Evolutionary conservation across 2,329 filamentous ascomycete genomes (phyloP).

Genomic region (Botryotinia globosa): DNA sequence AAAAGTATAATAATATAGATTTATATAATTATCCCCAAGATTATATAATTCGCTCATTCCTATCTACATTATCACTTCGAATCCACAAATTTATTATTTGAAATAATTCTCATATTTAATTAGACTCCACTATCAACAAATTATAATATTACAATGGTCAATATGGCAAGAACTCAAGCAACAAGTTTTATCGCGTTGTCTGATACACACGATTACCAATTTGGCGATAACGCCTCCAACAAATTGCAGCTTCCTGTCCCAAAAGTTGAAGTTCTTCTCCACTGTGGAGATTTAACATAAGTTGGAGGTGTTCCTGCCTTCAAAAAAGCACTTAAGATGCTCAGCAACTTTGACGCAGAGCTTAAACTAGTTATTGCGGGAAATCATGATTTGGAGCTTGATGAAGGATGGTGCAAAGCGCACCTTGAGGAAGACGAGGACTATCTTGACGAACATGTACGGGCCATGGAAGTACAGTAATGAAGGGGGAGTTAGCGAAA

Average conservation of each 20-base stretch:
- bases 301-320: conserved; percentile 32
- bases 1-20: too few species aligned
- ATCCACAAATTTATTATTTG: too few species aligned
- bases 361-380: conserved; percentile 62
- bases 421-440: conserved; percentile 19
- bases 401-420: conserved; percentile 48
- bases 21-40: too few species aligned
- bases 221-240: conserved; percentile 24
- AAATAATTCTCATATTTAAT: too few species aligned
- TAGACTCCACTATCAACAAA: too few species aligned
- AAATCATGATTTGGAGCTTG: conserved; percentile 58
- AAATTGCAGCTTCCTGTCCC: conserved; percentile 34
- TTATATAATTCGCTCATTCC: too few species aligned
- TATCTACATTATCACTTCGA: too few species aligned
- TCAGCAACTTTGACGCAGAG: conserved; percentile 45
- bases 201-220: conserved; percentile 34
- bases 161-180: conserved; percentile 18
- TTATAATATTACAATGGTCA: background rate
- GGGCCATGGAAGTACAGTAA: conserved; percentile 28
- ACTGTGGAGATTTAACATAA: conserved; percentile 42
- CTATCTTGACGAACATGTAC: conserved; percentile 22
- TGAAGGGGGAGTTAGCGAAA: conserved; percentile 30
- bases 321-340: conserved; percentile 28
- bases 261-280: conserved; percentile 39
- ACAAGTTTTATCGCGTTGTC: conserved; percentile 35